These are phyloP conservation scores for Acer saccharum DNA, from an alignment of 345 rosid genomes.

Conservation along the genomic window DNA sequence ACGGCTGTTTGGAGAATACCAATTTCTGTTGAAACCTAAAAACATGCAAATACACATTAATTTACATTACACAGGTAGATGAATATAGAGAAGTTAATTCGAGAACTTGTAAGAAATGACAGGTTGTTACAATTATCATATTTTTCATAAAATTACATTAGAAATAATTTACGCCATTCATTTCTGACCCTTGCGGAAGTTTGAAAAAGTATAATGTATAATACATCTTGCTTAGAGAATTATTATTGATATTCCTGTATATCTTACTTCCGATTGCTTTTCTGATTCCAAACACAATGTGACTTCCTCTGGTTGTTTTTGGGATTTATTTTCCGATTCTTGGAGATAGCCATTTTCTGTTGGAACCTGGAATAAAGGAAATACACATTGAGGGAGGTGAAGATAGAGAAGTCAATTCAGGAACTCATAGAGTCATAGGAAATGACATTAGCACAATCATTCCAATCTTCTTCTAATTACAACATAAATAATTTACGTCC, in stretches of 20 bases:
- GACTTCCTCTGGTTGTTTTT: not conserved
- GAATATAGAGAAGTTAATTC: not conserved
- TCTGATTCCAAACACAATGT: not conserved
- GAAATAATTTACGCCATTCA: not conserved
- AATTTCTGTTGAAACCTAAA: not conserved
- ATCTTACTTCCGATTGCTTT: not conserved
- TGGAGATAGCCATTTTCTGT: not conserved
- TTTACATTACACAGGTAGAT: not conserved
- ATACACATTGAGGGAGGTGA: not conserved
- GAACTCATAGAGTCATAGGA: not conserved
- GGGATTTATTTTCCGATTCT: not conserved
- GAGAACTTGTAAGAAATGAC: not conserved
- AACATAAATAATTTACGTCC: not conserved
- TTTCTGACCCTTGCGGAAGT: not conserved
- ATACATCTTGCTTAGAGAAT: slow-evolving; percentile 4
- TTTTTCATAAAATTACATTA: not conserved
- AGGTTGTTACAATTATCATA: not conserved
- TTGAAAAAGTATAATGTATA: not conserved
- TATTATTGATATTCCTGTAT: not conserved
- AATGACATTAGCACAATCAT: not conserved
- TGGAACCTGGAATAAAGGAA: not conserved
- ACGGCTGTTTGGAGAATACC: not conserved
- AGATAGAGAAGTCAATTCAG: not conserved
- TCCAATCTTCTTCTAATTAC: not conserved
- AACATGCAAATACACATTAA: slow-evolving; percentile 1